A percentile compares a stretch with the other conserved stretches of the same genome.
Evolutionary conservation across 495 filamentous ascomycete species (phyloP).

Genomic region (Hyaloscypha bicolor): DNA sequence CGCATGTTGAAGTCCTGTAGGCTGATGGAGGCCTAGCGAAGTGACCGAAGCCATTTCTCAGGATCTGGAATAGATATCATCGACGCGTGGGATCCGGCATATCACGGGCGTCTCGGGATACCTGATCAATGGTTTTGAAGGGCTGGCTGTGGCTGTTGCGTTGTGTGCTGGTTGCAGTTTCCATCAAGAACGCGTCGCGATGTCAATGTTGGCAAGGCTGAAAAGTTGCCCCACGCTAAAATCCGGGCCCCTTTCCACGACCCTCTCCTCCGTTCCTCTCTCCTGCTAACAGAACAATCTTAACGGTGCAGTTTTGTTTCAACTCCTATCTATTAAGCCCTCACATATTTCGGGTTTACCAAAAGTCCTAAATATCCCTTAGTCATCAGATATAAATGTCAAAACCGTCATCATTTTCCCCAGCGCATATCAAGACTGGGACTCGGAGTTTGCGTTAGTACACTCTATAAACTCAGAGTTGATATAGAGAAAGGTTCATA

Average conservation of each 20-base stretch:
- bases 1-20: slow-evolving; percentile 79
- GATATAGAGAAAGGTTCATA: too few species aligned
- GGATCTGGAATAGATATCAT: slow-evolving; percentile 20
- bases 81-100: slow-evolving; percentile 23
- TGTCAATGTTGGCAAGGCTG: background rate
- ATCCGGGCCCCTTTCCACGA: background rate
- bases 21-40: slow-evolving; percentile 86
- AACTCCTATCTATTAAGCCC: too few species aligned
- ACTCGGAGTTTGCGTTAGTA: too few species aligned
- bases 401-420: too few species aligned
- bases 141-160: background rate
- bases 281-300: background rate
- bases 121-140: background rate
- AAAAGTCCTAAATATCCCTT: too few species aligned
- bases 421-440: too few species aligned
- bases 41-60: slow-evolving; percentile 78
- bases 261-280: background rate
- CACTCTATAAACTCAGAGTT: too few species aligned
- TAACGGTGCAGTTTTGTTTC: background rate
- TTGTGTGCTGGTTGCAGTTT: background rate
- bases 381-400: too few species aligned
- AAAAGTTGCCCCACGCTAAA: slow-evolving; percentile 4
- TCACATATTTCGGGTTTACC: too few species aligned
- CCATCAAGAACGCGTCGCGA: slow-evolving; percentile 4
- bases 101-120: background rate